Base-by-base conservation (phyloP, 345 rosid genomes). In the Melastoma malabathricum region DNA sequence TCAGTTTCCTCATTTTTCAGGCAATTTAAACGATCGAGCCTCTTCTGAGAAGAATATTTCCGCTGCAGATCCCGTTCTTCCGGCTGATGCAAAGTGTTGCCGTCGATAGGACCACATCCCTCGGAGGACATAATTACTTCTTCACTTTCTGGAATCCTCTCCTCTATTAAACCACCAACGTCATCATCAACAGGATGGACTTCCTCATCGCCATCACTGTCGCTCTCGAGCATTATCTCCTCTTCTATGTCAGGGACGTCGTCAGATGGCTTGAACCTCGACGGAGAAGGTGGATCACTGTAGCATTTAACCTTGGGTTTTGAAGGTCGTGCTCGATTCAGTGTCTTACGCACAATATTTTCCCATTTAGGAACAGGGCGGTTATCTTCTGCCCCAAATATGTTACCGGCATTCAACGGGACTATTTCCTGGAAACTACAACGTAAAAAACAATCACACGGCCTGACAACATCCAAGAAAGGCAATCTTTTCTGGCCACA, bases 211-310 rank as follows among this genome's bases (percentile, higher is more conserved):
- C 65, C 44, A 54, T 83, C 96, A 58, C 89, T 82, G 56, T 84
- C 98, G 55, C 78, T 78, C 58, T 79, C 98, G 52, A 65, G 80
- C 29, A 69, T 55, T 7, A 73, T 72, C 64, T 80, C 98, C 65
- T 90, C 94, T 59, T 75, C 86, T 50, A 83, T 55, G 57, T 60
- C 70, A 20, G 76, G 82, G 50, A 80, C 56, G 46, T 86, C 89
- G 14, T 80, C 89, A 47, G 67, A 69, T 57, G 83, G 85, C 68
- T 65, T 68, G 54, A 86, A 75, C 65, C 76, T 90, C 31, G 94
- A 82, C 9, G 98, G 98, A 56, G 98, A 86, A 43, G 90, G 81
- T 16, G 96, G 98, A 68, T 90, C 98, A 75, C 96, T 90, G 49
- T 82, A 74, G 69, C 83, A 75, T 57, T 90, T 86, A 50, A 84